These are phyloP conservation scores for Liquidambar formosana DNA, from an alignment of 164 flowering plant species.

Conservation along the genomic window DNA sequence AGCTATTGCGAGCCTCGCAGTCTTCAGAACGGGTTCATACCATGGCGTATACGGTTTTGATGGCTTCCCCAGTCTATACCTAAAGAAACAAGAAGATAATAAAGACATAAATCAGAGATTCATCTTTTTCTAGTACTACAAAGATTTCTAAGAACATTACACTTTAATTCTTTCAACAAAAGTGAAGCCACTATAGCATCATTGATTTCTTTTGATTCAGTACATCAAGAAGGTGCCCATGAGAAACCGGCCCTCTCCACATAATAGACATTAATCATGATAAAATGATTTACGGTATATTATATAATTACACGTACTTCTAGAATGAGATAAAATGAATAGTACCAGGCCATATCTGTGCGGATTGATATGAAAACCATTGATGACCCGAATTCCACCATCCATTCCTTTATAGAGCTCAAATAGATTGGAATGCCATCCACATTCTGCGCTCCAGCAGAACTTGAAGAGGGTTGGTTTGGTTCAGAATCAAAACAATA, in stretches of 20 bases:
- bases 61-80: conserved; percentile 97
- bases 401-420: conserved; percentile 95
- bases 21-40: conserved; percentile 76
- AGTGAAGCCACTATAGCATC: too few species aligned
- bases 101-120: not conserved
- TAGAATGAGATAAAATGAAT: not conserved
- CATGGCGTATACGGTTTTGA: conserved; percentile 93
- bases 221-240: too few species aligned
- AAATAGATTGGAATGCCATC: conserved; percentile 83
- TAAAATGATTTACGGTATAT: too few species aligned
- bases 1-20: conserved; percentile 65
- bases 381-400: conserved; percentile 85
- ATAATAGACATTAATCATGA: too few species aligned
- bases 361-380: conserved; percentile 76
- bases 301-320: not conserved
- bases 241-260: too few species aligned
- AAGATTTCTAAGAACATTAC: too few species aligned
- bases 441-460: conserved; percentile 35
- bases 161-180: too few species aligned
- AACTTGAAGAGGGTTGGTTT: conserved; percentile 42
- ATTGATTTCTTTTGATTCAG: too few species aligned
- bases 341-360: conserved; percentile 91
- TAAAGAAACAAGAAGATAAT: conserved; percentile 19
- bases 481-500: conserved; percentile 59
- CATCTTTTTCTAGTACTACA: too few species aligned